Percentiles rank a stretch among this genome's conserved stretches.
Conservation (phyloP, 1,284 basidiomycete species). For the Pyrrhoderma noxium region DNA sequence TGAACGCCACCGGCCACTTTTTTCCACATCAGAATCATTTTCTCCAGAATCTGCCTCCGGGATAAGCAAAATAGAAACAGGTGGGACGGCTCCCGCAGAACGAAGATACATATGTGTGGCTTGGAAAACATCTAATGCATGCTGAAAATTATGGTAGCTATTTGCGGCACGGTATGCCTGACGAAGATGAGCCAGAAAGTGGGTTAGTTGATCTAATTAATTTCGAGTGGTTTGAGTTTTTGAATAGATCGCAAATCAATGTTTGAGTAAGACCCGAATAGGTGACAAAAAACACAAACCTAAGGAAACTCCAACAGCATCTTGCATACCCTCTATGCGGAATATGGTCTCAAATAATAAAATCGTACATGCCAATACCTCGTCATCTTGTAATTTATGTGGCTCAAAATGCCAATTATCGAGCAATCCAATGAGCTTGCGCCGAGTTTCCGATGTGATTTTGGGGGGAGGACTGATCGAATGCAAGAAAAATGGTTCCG, state of each 20-base stretch:
- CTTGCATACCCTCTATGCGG: constrained; percentile 66
- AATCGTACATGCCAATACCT: constrained; percentile 73
- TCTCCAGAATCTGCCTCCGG: constrained; percentile 22
- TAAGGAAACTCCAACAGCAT: constrained; percentile 55
- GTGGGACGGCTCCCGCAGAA: constrained; percentile 72
- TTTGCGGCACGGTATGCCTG: constrained; percentile 84
- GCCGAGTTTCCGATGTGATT: constrained; percentile 34
- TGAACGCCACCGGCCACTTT: constrained; percentile 12
- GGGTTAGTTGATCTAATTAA: constrained; percentile 55
- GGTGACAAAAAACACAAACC: constrained; percentile 39
- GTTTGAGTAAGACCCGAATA: no score
- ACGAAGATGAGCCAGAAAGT: constrained; percentile 75
- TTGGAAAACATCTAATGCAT: constrained; percentile 91
- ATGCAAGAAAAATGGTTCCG: constrained; percentile 21
- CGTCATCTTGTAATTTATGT: constrained; percentile 68
- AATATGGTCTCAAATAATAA: constrained; percentile 72
- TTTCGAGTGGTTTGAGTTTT: constrained; percentile 21
- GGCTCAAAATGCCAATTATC: constrained; percentile 86
- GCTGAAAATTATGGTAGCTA: constrained; percentile 93
- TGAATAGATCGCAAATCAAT: no score
- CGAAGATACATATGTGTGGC: constrained; percentile 82
- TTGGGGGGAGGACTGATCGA: constrained; percentile 27
- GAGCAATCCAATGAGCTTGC: constrained; percentile 55
- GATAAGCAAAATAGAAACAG: constrained; percentile 49
- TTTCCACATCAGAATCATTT: no score